Evolutionary conservation across 2,329 filamentous ascomycete species (phyloP), one percentile per base, ranked within the genome.

Genomic region (Fusarium sp.): DNA sequence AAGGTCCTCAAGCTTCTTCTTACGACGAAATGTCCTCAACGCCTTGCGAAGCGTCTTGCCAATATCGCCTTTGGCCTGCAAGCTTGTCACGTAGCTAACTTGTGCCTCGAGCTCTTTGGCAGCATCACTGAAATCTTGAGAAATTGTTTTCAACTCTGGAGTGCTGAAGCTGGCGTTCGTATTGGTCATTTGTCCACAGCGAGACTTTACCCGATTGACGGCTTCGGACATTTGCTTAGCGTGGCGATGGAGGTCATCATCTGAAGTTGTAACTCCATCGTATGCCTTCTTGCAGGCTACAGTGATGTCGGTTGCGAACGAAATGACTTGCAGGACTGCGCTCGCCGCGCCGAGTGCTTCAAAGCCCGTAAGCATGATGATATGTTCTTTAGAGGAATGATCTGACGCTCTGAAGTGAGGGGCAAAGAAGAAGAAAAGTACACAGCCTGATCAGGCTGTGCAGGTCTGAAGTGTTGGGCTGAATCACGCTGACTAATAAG

Each of bases 341-440:
- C 72, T 74, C 0, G 69, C 72, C 0, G 64, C 66, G 4, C 71
- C 57, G 6, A 73, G 71, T 3, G 50, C 69, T 33, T 73, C 71
- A 1, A 73, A 13, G 2, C 71, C 62, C 0, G 62, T 60, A 0
- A 23, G 4, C 60, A 73, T 72, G 2, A 9, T 21, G 9, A 6
- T 6, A 1, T 6, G 1, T 0, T 3, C 8, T 47, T 19, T 16
- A 0, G 13, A 2, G 8, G 0, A 1, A 60, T 28, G 4, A 18
- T 13, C 32, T 63, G 25, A 40, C 3, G 16, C 1, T 25, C 12
- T 15, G 1, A 23, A 6, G 12, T 40, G 53, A 47, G 53, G 60
- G 53, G 53, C 40, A 33, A 28, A 28, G 16, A 15, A 2, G 5
- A 8, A 8, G 9, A 18, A 46, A n/a, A 28, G 1, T 9, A 4